These are phyloP conservation scores for Monilinia polystroma DNA, from an alignment of 2,329 filamentous ascomycete genomes.

Conservation along the genomic window DNA sequence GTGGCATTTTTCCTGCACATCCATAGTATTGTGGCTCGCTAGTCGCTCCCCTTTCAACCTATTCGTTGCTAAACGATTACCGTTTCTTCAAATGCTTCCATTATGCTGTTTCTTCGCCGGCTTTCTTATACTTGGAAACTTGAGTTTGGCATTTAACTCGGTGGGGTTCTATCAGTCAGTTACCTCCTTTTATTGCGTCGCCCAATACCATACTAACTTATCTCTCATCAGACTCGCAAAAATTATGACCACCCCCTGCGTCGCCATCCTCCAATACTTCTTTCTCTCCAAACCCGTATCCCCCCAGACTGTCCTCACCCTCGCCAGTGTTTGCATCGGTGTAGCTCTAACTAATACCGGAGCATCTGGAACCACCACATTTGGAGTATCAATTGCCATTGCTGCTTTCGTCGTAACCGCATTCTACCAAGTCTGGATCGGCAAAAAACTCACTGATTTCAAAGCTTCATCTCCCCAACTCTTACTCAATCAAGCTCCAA, in stretches of 20 bases:
- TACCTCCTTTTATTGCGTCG: neutral
- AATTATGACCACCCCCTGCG: conserved; percentile 49
- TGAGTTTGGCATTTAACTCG: conserved; percentile 48
- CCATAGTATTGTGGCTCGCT: conserved; percentile 46
- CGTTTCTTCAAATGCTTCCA: conserved; percentile 46
- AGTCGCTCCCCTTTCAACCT: conserved; percentile 45
- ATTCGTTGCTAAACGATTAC: conserved; percentile 47
- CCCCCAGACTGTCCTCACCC: conserved; percentile 43
- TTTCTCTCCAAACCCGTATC: conserved; percentile 46
- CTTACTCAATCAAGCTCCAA: conserved; percentile 48
- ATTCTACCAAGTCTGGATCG: conserved; percentile 50
- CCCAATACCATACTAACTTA: neutral
- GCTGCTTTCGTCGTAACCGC: conserved; percentile 47
- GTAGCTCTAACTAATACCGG: conserved; percentile 47
- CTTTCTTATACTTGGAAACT: conserved; percentile 48
- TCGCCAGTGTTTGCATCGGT: conserved; percentile 46
- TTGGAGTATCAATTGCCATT: conserved; percentile 46
- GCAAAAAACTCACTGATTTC: conserved; percentile 50
- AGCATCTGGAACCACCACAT: conserved; percentile 42
- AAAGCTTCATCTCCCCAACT: conserved; percentile 46
- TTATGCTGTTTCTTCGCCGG: conserved; percentile 49
- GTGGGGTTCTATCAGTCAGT: conserved; percentile 48
- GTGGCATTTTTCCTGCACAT: conserved; percentile 49
- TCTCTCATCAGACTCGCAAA: conserved; percentile 42
- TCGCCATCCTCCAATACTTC: conserved; percentile 47